Percentiles rank a stretch among this genome's conserved stretches.
Evolutionary conservation across 352 stramenopile genomes (phyloP).

Genomic region (Phytopythium chamaehyphon): DNA sequence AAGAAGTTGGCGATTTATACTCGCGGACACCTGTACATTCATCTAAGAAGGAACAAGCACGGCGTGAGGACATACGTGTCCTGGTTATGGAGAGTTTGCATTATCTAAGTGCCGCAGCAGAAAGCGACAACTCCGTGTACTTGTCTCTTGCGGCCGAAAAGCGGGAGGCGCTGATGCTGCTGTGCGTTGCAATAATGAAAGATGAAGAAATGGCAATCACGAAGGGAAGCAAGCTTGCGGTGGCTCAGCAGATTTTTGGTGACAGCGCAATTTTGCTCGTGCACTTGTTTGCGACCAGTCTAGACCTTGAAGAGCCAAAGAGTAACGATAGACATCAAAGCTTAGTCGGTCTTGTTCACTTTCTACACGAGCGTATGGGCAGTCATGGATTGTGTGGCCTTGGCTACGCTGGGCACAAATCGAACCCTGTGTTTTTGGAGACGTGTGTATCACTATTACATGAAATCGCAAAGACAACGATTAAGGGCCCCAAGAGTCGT

Average conservation of each 20-base stretch:
- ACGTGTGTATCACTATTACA: constrained; percentile 29
- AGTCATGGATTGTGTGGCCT: constrained; percentile 41
- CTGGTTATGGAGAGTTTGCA: constrained; percentile 38
- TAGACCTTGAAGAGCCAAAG: constrained; percentile 10
- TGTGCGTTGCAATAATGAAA: constrained; percentile 60
- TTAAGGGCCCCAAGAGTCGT: background rate
- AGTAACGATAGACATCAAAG: background rate
- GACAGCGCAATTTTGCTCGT: constrained; percentile 53
- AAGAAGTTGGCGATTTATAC: constrained; percentile 30
- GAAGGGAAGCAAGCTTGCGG: constrained; percentile 37
- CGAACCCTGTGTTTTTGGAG: constrained; percentile 30
- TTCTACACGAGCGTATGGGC: constrained; percentile 42
- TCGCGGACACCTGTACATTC: constrained; percentile 18
- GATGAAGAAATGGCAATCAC: constrained; percentile 54
- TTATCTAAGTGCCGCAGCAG: constrained; percentile 28
- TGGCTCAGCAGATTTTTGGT: constrained; percentile 37
- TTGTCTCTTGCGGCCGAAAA: constrained; percentile 18
- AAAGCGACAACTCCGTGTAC: constrained; percentile 3
- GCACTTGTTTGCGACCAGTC: constrained; percentile 24
- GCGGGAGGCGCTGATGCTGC: constrained; percentile 28
- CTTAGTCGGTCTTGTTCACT: constrained; percentile 15
- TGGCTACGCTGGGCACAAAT: constrained; percentile 21
- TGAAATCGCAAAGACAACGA: constrained; percentile 9
- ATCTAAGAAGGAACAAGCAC: constrained; percentile 41
- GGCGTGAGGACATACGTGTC: constrained; percentile 39